Evolutionary conservation across 176 grass and related monocot genomes (phyloP).

Genomic region (Cymbopogon citratus): DNA sequence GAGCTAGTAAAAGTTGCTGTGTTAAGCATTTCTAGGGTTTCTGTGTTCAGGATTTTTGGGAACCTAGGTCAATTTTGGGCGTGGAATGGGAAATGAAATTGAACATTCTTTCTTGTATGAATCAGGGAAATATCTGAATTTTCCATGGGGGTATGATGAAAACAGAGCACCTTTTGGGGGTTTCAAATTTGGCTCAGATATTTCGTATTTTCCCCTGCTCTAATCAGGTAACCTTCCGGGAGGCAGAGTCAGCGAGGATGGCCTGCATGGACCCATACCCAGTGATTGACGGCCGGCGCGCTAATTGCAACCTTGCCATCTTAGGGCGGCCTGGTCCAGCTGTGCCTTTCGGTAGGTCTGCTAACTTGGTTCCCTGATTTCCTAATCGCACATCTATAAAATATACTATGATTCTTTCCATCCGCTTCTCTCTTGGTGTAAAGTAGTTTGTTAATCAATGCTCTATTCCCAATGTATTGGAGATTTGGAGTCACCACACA

Average conservation of each 20-base stretch:
- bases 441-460: slow-evolving; percentile 6
- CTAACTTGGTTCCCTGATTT: background rate
- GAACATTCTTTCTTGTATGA: background rate
- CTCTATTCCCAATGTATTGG: slow-evolving; percentile 27
- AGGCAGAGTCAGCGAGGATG: slow-evolving; percentile 55
- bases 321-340: slow-evolving; percentile 54
- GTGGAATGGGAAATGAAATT: background rate
- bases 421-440: background rate
- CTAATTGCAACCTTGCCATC: slow-evolving; percentile 74
- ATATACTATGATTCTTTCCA: background rate
- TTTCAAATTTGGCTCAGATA: background rate
- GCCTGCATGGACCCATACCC: slow-evolving; percentile 62
- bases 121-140: background rate
- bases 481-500: slow-evolving; percentile 27
- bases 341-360: slow-evolving; percentile 52
- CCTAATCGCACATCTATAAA: slow-evolving; percentile 5
- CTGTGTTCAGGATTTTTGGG: background rate
- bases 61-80: background rate
- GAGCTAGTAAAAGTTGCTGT: background rate
- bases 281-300: slow-evolving; percentile 57
- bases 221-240: slow-evolving; percentile 73
- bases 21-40: background rate
- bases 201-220: background rate
- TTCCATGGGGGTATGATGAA: background rate
- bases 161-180: background rate